Evolutionary conservation across 805 yeast genomes (phyloP), one percentile per base, ranked within the genome.

Genomic region (Suhomyces vadensis): DNA sequence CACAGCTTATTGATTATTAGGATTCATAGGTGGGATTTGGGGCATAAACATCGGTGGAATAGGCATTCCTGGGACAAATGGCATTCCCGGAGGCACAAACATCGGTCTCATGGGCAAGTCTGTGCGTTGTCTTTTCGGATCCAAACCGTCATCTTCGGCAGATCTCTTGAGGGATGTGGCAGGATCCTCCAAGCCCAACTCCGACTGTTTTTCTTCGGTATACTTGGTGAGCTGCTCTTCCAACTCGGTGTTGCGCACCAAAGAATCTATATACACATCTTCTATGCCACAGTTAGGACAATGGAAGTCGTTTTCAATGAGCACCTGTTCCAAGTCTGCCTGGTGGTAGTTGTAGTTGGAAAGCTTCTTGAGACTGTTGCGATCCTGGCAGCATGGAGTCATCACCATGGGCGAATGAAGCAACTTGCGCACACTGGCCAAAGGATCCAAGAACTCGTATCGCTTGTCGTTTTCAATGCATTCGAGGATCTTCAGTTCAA

Each of bases 221-320:
- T 73, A 87, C 26, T 73, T 71, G 23, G 76, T 65, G 14, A 91
- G 76, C 43, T 78, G 74, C 24, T 65, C 62, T 43, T 78, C 78
- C 58, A 81, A 69, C n/a, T 77, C 87, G 37, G 72, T 71, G 57
- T 88, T 90, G 1, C 74, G 71, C 4, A 72, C 70, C 37, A 92
- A 69, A 13, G 83, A 77, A 63, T 92, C 99, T 39, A 92, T 71
- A 48, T 81, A 81, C 1, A 87, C 74, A 46, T 90, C 97, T 19
- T 78, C 81, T 13, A 74, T 76, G 2, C 77, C 79, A 69, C 99
- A 92, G 51, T 81, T 83, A 4, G 99, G 98, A 66, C 99, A 92
- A 29, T 79, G 81, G 67, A 92, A 92, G 58, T 92, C 98, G 44
- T 81, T 78, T 21, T 87, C 95, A 41, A 92, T 74, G 20, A 92